These are phyloP conservation scores for Amanita subjunquillea DNA, from an alignment of 768 basidiomycete genomes.

Conservation along the genomic window DNA sequence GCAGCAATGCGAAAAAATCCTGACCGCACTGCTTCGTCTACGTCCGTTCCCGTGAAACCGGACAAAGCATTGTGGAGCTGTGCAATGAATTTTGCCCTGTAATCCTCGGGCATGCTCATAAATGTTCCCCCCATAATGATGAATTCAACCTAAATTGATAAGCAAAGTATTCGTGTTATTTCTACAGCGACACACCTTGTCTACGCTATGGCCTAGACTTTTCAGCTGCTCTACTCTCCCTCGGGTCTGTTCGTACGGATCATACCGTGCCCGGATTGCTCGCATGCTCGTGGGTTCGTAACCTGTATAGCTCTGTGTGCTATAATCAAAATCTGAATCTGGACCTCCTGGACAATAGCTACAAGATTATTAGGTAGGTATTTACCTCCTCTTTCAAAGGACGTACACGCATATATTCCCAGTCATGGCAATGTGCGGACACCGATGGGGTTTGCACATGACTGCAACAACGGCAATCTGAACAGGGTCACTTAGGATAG, in stretches of 20 bases:
- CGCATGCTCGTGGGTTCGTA: constrained; percentile 99
- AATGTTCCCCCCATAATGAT: constrained; percentile 99
- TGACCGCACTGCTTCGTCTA: constrained; percentile 91
- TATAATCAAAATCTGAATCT: constrained; percentile 99
- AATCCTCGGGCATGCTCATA: constrained; percentile 99
- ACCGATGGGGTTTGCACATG: constrained; percentile 99
- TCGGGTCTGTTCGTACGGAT: constrained; percentile 95
- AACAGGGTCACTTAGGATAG: neutral
- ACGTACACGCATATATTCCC: constrained; percentile 97
- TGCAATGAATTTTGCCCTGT: constrained; percentile 86
- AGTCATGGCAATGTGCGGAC: constrained; percentile 99
- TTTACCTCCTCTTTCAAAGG: neutral
- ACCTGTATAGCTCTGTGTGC: constrained; percentile 92
- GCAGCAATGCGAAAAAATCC: constrained; percentile 1
- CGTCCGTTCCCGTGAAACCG: constrained; percentile 85
- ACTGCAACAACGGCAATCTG: constrained; percentile 98
- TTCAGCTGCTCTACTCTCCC: constrained; percentile 94
- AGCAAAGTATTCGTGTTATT: neutral
- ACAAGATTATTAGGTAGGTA: neutral
- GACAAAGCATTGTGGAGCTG: constrained; percentile 96
- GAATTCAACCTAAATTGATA: constrained; percentile 55
- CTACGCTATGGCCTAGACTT: constrained; percentile 91
- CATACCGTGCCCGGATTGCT: constrained; percentile 88
- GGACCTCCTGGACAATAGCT: constrained; percentile 98
- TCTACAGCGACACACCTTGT: constrained; percentile 56